Percentiles rank a stretch among this genome's conserved stretches.
Evolutionary conservation across 2,329 filamentous ascomycete genomes (phyloP).

Genomic region (Trichoderma brevicompactum): DNA sequence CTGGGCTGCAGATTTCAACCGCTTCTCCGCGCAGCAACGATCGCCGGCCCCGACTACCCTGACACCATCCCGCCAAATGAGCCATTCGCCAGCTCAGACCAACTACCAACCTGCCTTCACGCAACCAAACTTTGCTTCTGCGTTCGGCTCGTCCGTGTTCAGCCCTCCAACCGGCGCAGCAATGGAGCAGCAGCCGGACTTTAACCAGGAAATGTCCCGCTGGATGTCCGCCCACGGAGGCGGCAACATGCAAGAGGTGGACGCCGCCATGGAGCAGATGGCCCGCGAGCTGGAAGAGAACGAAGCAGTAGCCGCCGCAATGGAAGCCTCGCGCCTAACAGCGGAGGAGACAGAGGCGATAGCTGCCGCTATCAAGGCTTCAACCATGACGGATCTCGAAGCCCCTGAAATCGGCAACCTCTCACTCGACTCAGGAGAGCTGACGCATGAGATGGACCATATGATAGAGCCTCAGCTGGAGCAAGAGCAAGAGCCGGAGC

Average conservation of each 20-base stretch:
- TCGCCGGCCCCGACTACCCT: conserved; percentile 33
- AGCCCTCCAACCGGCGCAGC: conserved; percentile 34
- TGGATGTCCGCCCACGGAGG: conserved; percentile 47
- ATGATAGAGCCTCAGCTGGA: conserved; percentile 22
- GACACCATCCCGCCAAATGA: conserved; percentile 35
- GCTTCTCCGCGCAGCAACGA: conserved; percentile 40
- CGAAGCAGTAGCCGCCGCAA: conserved; percentile 39
- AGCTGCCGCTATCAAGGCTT: conserved; percentile 33
- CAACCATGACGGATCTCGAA: conserved; percentile 39
- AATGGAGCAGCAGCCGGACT: conserved; percentile 38
- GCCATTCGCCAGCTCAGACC: conserved; percentile 34
- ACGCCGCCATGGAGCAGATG: conserved; percentile 50
- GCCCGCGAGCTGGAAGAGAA: conserved; percentile 47
- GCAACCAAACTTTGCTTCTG: conserved; percentile 35
- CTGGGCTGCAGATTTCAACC: conserved; percentile 47
- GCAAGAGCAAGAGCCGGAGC: conserved; percentile 27
- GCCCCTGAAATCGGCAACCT: conserved; percentile 42
- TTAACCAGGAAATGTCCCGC: conserved; percentile 47
- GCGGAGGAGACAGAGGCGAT: conserved; percentile 42
- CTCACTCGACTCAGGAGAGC: conserved; percentile 33
- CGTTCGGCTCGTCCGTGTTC: conserved; percentile 36
- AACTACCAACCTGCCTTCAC: conserved; percentile 41
- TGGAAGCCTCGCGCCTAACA: conserved; percentile 29
- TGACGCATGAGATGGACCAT: background rate
- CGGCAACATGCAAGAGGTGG: conserved; percentile 45